phyloP scores from a whole-genome alignment of 768 basidiomycete species.

The Mycena belliarum region DNA sequence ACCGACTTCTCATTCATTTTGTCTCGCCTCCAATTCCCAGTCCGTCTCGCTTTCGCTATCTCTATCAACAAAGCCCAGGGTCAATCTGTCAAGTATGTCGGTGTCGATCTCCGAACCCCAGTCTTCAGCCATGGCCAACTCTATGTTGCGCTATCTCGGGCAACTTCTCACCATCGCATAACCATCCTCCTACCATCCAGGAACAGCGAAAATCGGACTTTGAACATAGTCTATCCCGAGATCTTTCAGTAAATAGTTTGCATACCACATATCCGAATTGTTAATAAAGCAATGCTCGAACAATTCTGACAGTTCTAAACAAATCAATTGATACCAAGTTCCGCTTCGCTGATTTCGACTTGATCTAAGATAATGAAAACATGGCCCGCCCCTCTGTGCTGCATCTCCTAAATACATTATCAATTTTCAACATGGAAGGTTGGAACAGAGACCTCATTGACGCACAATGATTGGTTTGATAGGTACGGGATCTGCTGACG shows the following conservation, averaged over 20 bases:
- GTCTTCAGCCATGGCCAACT: constrained; percentile 1
- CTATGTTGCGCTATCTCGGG: neutral
- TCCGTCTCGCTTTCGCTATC: neutral
- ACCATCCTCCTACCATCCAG: neutral
- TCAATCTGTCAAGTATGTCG: neutral
- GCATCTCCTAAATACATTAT: too few species aligned
- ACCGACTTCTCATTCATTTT: neutral
- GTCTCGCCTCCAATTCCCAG: neutral
- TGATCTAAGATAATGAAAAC: too few species aligned
- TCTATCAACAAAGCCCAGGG: constrained; percentile 2
- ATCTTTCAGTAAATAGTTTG: neutral
- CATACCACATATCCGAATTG: too few species aligned
- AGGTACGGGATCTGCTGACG: too few species aligned
- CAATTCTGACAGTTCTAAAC: too few species aligned
- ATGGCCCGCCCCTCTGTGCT: too few species aligned
- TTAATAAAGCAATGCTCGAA: too few species aligned
- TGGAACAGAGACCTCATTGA: too few species aligned
- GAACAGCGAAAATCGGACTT: neutral
- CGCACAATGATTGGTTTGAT: too few species aligned
- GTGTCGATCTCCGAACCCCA: neutral
- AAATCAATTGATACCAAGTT: too few species aligned
- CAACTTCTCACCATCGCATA: neutral
- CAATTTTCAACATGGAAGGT: too few species aligned
- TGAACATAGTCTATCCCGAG: neutral
- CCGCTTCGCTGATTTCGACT: too few species aligned